These are phyloP conservation scores for Xerophyta viscosa DNA, from an alignment of 106 monocot genomes.

Conservation along the genomic window DNA sequence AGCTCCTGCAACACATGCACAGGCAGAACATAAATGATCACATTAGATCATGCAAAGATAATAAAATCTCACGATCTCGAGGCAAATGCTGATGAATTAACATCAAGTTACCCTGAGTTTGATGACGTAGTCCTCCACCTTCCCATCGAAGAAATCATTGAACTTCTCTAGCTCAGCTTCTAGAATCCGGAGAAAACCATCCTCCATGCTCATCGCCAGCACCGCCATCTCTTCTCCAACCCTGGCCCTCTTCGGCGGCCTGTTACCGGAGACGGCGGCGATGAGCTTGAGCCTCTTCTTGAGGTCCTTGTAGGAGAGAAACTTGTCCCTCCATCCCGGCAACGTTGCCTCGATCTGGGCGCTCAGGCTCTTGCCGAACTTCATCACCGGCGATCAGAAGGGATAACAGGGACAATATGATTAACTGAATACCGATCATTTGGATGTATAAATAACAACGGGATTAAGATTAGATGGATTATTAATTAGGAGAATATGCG, in stretches of 20 bases:
- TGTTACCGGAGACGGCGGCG: background rate
- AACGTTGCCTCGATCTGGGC: slow-evolving; percentile 87
- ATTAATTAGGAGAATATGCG: background rate
- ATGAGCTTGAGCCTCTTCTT: slow-evolving; percentile 68
- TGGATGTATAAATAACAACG: too few species aligned
- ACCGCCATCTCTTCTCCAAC: background rate
- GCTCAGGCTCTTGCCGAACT: slow-evolving; percentile 84
- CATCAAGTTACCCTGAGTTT: slow-evolving; percentile 52
- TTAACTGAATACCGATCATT: too few species aligned
- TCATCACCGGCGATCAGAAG: slow-evolving; percentile 30
- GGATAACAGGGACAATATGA: too few species aligned
- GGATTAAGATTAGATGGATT: background rate
- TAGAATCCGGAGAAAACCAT: slow-evolving; percentile 52
- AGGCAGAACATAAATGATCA: too few species aligned
- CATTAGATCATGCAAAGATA: too few species aligned
- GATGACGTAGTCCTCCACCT: slow-evolving; percentile 92
- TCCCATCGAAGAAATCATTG: slow-evolving; percentile 78
- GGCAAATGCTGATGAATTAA: too few species aligned
- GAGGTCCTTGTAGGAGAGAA: slow-evolving; percentile 85
- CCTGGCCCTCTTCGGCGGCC: slow-evolving; percentile 13
- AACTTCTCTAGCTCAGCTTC: slow-evolving; percentile 88
- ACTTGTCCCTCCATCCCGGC: slow-evolving; percentile 94
- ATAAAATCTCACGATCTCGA: too few species aligned
- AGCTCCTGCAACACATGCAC: slow-evolving; percentile 51
- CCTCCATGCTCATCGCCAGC: slow-evolving; percentile 47